Evolutionary conservation across 1,139 yeast genomes (phyloP).

Genomic region (Lodderomyces beijingensis): DNA sequence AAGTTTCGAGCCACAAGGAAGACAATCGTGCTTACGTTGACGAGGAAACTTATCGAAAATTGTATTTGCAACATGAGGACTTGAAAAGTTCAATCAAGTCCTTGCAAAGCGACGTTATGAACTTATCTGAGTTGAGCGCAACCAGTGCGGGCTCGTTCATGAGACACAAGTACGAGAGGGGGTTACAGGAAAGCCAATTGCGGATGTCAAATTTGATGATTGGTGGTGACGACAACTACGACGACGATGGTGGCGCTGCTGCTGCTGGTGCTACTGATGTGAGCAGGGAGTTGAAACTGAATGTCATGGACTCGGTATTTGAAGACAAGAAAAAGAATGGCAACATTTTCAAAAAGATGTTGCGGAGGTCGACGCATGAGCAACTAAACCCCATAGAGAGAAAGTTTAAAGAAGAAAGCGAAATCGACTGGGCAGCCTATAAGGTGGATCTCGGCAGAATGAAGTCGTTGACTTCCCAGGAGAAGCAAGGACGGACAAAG

Average conservation of each 20-base stretch:
- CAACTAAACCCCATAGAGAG: constrained; percentile 31
- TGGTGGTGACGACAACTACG: constrained; percentile 6
- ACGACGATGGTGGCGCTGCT: constrained; percentile 12
- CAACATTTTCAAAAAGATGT: constrained; percentile 52
- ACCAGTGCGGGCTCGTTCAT: constrained; percentile 85
- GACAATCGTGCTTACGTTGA: constrained; percentile 15
- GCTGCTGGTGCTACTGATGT: constrained; percentile 6
- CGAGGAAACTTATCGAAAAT: constrained; percentile 26
- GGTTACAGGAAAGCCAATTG: constrained; percentile 23
- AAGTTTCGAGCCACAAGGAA: constrained; percentile 23
- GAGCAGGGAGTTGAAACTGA: constrained; percentile 5
- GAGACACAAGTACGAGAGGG: constrained; percentile 60
- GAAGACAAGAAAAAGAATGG: constrained; percentile 41
- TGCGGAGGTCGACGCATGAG: constrained; percentile 31
- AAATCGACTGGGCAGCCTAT: constrained; percentile 39
- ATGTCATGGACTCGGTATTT: constrained; percentile 38
- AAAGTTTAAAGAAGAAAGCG: constrained; percentile 28
- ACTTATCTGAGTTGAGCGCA: constrained; percentile 69
- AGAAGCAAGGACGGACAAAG: constrained; percentile 64
- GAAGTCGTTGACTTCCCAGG: constrained; percentile 66
- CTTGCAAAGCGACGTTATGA: constrained; percentile 46
- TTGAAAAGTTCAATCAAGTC: constrained; percentile 41
- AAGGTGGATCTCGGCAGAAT: constrained; percentile 66
- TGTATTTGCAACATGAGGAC: constrained; percentile 35
- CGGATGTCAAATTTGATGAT: constrained; percentile 20